phyloP scores from a whole-genome alignment of 331 rosid genomes.

The Malus hybrid region DNA sequence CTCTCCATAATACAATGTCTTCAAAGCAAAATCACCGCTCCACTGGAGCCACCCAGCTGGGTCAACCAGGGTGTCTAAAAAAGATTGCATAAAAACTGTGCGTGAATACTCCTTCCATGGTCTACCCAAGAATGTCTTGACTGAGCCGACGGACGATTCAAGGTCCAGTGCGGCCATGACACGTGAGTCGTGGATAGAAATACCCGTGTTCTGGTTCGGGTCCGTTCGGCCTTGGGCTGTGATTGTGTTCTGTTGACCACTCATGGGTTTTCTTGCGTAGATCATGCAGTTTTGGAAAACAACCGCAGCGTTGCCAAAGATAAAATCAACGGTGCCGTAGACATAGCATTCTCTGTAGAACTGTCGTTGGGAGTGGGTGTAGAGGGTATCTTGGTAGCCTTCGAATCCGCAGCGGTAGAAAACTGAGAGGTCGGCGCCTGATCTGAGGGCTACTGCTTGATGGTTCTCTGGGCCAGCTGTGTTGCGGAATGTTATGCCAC shows the following conservation, averaged over 20 bases:
- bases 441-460: slow-evolving; percentile 64
- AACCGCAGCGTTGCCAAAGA: slow-evolving; percentile 54
- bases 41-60: slow-evolving; percentile 67
- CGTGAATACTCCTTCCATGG: slow-evolving; percentile 56
- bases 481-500: slow-evolving; percentile 61
- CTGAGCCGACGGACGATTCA: slow-evolving; percentile 18
- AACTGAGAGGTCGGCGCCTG: slow-evolving; percentile 48
- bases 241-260: slow-evolving; percentile 29
- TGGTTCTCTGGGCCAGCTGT: slow-evolving; percentile 58
- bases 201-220: slow-evolving; percentile 50
- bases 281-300: slow-evolving; percentile 54
- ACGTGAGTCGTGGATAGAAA: slow-evolving; percentile 39
- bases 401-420: slow-evolving; percentile 55
- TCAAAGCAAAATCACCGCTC: slow-evolving; percentile 42
- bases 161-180: slow-evolving; percentile 41
- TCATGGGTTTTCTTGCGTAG: slow-evolving; percentile 39
- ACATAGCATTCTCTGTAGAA: slow-evolving; percentile 59
- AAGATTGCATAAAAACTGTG: slow-evolving; percentile 34
- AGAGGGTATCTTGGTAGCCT: slow-evolving; percentile 70
- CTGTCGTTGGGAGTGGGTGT: slow-evolving; percentile 54
- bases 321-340: slow-evolving; percentile 60
- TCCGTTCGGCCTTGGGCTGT: slow-evolving; percentile 62
- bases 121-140: slow-evolving; percentile 45
- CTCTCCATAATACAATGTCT: slow-evolving; percentile 52
- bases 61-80: slow-evolving; percentile 30